A percentile compares a stretch with the other conserved stretches of the same genome.
Evolutionary conservation across 805 yeast species (phyloP).

Genomic region (Candida sithepensis): DNA sequence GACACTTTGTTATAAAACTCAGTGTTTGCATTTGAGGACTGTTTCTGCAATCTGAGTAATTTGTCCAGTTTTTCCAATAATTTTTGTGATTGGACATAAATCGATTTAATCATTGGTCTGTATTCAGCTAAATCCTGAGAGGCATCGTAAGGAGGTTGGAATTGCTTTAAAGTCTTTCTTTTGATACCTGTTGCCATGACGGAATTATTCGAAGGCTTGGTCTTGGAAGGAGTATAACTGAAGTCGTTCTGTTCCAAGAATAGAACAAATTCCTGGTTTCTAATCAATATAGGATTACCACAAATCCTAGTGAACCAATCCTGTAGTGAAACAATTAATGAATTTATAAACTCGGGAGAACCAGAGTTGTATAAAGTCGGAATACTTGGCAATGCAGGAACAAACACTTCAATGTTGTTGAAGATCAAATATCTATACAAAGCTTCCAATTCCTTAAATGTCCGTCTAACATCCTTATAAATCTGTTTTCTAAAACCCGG

Average conservation of each 20-base stretch:
- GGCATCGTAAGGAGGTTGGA: slow-evolving; percentile 89
- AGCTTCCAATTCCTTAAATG: slow-evolving; percentile 71
- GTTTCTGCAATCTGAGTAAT: slow-evolving; percentile 55
- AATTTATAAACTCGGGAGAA: slow-evolving; percentile 71
- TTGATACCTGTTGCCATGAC: slow-evolving; percentile 79
- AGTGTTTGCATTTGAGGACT: slow-evolving; percentile 37
- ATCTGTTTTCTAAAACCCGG: slow-evolving; percentile 70
- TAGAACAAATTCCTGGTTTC: slow-evolving; percentile 84
- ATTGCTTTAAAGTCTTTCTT: slow-evolving; percentile 87
- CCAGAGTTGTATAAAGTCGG: slow-evolving; percentile 78
- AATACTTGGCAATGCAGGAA: slow-evolving; percentile 80
- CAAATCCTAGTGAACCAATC: slow-evolving; percentile 80
- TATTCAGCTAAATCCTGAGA: slow-evolving; percentile 75
- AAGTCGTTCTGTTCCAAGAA: slow-evolving; percentile 46
- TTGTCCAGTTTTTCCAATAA: slow-evolving; percentile 50
- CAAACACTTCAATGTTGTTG: slow-evolving; percentile 87
- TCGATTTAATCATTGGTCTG: slow-evolving; percentile 79
- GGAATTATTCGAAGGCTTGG: slow-evolving; percentile 35
- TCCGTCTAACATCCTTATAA: slow-evolving; percentile 74
- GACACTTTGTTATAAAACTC: slow-evolving; percentile 46
- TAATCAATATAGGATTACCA: slow-evolving; percentile 70
- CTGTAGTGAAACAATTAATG: slow-evolving; percentile 60
- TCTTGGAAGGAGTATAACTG: slow-evolving; percentile 36
- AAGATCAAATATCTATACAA: slow-evolving; percentile 75
- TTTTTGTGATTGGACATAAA: slow-evolving; percentile 58